phyloP scores from a whole-genome alignment of 2,329 filamentous ascomycete species.

The Elsinoe batatas region DNA sequence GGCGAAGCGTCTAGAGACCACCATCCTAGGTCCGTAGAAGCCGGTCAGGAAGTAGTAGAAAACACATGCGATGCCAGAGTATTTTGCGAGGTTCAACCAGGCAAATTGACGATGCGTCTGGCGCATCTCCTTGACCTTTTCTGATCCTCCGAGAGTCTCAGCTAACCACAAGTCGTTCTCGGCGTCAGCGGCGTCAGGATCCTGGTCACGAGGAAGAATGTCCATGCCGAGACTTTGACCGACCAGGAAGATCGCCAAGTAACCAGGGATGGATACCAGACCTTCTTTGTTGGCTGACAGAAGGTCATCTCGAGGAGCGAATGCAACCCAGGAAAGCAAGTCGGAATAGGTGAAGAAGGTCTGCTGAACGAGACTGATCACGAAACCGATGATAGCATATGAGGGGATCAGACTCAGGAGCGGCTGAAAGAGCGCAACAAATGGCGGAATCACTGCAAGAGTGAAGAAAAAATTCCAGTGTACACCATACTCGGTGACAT shows the following conservation, averaged over 20 bases:
- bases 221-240: conserved; percentile 76
- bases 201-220: conserved; percentile 52
- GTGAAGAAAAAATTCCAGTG: conserved; percentile 99
- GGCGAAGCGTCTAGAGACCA: conserved; percentile 77
- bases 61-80: conserved; percentile 57
- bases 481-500: conserved; percentile 93
- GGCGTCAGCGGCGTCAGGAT: conserved; percentile 21
- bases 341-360: conserved; percentile 61
- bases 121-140: conserved; percentile 13
- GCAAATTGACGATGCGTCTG: conserved; percentile 16
- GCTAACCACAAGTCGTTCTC: conserved; percentile 30
- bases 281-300: conserved; percentile 89
- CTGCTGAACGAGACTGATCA: conserved; percentile 63
- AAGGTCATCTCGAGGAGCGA: conserved; percentile 66
- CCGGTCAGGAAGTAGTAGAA: conserved; percentile 62
- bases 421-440: conserved; percentile 73
- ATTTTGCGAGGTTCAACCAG: conserved; percentile 47
- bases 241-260: conserved; percentile 86
- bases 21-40: conserved; percentile 63
- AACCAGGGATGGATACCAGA: conserved; percentile 88
- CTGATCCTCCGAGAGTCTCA: conserved; percentile 22
- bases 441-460: conserved; percentile 75
- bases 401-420: conserved; percentile 61
- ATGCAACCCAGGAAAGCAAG: conserved; percentile 75
- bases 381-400: conserved; percentile 60